Conservation (phyloP, 257 asterid species). For the Rhazya stricta region DNA sequence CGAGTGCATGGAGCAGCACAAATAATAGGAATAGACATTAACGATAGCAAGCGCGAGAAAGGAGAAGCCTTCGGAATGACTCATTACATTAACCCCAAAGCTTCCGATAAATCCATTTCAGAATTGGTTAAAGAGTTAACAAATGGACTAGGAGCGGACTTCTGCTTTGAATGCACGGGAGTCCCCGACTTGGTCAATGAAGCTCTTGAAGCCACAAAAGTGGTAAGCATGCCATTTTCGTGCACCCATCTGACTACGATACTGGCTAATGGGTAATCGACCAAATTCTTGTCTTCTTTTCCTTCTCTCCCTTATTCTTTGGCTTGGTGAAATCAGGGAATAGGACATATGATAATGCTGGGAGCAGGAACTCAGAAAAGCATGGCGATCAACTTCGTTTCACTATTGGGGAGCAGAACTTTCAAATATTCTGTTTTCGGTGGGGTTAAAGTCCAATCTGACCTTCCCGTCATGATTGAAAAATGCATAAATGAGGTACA, state of each 20-base stretch:
- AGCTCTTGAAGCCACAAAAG: slow-evolving; percentile 63
- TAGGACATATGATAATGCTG: slow-evolving; percentile 21
- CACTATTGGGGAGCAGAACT: slow-evolving; percentile 54
- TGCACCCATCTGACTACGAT: not conserved
- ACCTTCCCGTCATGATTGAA: slow-evolving; percentile 48
- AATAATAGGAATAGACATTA: slow-evolving; percentile 65
- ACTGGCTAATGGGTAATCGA: not conserved
- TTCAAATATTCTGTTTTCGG: slow-evolving; percentile 54
- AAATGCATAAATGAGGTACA: slow-evolving; percentile 61
- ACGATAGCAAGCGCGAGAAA: slow-evolving; percentile 46
- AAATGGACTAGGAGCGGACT: slow-evolving; percentile 70
- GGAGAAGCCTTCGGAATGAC: slow-evolving; percentile 58
- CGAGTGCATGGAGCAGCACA: slow-evolving; percentile 45
- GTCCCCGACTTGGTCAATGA: slow-evolving; percentile 53
- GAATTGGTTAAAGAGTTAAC: slow-evolving; percentile 58
- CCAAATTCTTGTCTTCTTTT: not conserved
- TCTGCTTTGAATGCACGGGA: slow-evolving; percentile 71
- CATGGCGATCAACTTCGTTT: slow-evolving; percentile 29
- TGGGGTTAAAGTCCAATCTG: slow-evolving; percentile 52
- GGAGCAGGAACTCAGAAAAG: slow-evolving; percentile 25
- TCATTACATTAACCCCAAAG: slow-evolving; percentile 53
- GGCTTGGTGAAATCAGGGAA: slow-evolving; percentile 9
- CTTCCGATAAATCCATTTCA: slow-evolving; percentile 40
- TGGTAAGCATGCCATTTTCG: slow-evolving; percentile 27
- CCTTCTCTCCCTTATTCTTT: not conserved